Evolutionary conservation across 163 green algal genomes (phyloP).

Genomic region (Volvox carteri): DNA sequence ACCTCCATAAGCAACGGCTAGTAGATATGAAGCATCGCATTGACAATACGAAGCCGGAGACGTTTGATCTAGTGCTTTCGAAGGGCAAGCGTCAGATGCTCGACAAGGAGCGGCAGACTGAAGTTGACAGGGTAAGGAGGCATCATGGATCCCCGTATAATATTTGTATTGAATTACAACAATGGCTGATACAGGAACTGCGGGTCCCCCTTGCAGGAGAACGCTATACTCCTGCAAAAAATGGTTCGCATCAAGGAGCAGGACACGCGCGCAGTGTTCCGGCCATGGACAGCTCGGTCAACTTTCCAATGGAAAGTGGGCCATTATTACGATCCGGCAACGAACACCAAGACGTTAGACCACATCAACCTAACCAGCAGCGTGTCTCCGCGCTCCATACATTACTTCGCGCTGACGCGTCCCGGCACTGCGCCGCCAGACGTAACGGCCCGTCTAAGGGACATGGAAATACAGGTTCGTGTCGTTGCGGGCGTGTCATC

Average conservation of each 20-base stretch:
- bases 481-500: not conserved
- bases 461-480: constrained; percentile 59
- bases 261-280: constrained; percentile 55
- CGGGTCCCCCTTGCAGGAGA: constrained; percentile 49
- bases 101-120: constrained; percentile 51
- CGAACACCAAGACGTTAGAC: constrained; percentile 63
- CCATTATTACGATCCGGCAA: constrained; percentile 58
- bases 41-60: constrained; percentile 31
- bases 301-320: constrained; percentile 64
- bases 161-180: not conserved
- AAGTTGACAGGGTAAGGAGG: constrained; percentile 55
- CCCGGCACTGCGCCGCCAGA: constrained; percentile 36
- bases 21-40: constrained; percentile 45
- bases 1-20: constrained; percentile 61
- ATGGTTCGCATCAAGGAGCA: constrained; percentile 65
- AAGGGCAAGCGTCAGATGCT: constrained; percentile 53
- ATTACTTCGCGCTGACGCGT: constrained; percentile 39
- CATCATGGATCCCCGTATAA: not conserved
- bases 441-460: constrained; percentile 32
- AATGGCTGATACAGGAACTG: not conserved
- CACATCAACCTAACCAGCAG: constrained; percentile 60
- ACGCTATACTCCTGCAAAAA: constrained; percentile 63
- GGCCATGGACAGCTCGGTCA: constrained; percentile 58
- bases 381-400: constrained; percentile 54
- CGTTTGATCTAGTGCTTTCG: constrained; percentile 40